Base-by-base conservation (phyloP, 106 monocot genomes). In the Ottelia alismoides region DNA sequence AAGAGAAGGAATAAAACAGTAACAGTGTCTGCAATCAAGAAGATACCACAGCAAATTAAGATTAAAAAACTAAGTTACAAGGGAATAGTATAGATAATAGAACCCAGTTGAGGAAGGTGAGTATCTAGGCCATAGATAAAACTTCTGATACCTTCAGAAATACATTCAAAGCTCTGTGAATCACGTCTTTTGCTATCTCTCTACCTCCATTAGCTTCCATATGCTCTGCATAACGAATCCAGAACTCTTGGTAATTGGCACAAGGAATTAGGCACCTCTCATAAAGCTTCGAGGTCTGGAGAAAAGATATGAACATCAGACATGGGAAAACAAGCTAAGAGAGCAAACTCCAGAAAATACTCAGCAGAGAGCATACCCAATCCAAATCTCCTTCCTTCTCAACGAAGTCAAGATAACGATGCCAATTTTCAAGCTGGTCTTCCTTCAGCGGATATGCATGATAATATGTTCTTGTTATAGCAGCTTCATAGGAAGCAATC, bases 221-320 rank as follows among this genome's bases (percentile, higher is more conserved):
- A 77, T 69, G 76, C 59, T 98, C 89, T 47, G 82, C 75, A 68
- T 98, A 98, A 29, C 85, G 88, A 29, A 98, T 77, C 96, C 96
- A 98, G 63, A 98, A 98, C 30, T 98, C 96, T 47, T 77, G 67
- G 72, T 98, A 98, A 77, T 74, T 89, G 65, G 96, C 96, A 79
- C 96, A 98, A 76, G 96, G 74, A 70, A 98, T 80, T 62, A 98
- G 85, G 71, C 96, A 98, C 68, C 96, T 85, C 65, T 98, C 96
- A 60, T 98, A 98, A 74, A 98, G 85, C 72, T 98, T 98, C 54
- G 89, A 82, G 26, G 70, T 70, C 96, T 98, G 78, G 48, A n/a
- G n/a, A n/a, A n/a, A n/a, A n/a, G n/a, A n/a, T n/a, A n/a, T n/a
- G n/a, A n/a, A n/a, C n/a, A n/a, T n/a, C n/a, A n/a, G n/a, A n/a